These are phyloP conservation scores for Fusarium sp. DNA, from an alignment of 2,329 filamentous ascomycete genomes.

Conservation along the genomic window DNA sequence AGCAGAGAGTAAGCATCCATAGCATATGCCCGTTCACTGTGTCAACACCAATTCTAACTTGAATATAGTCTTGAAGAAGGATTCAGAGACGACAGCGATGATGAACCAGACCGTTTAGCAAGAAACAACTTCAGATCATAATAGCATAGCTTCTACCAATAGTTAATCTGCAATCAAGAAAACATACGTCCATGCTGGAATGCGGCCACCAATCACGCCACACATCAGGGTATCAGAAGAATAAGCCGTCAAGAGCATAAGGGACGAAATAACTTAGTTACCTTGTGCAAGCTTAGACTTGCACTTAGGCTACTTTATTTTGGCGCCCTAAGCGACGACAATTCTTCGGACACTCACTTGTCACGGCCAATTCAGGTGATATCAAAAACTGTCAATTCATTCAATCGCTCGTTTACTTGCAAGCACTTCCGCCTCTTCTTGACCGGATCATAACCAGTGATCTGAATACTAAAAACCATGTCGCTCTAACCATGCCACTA, in stretches of 20 bases:
- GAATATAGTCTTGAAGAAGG: slow-evolving; percentile 67
- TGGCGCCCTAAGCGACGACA: neutral
- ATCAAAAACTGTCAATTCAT: neutral
- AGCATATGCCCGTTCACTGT: neutral
- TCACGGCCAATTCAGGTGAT: neutral
- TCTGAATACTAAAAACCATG: neutral
- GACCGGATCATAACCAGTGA: neutral
- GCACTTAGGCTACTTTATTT: neutral
- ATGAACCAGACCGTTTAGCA: slow-evolving; percentile 48
- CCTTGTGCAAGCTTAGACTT: neutral
- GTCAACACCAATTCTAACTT: slow-evolving; percentile 24
- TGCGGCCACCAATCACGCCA: neutral
- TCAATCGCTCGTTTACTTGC: slow-evolving; percentile 5
- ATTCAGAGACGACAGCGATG: slow-evolving; percentile 60
- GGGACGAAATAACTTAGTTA: neutral
- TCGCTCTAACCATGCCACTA: slow-evolving; percentile 26
- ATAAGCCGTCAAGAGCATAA: neutral
- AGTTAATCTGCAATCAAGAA: neutral
- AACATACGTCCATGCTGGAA: neutral
- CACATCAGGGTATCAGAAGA: neutral
- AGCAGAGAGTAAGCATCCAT: slow-evolving; percentile 73
- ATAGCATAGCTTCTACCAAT: neutral
- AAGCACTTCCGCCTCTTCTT: neutral
- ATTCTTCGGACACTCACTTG: neutral
- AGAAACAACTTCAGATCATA: slow-evolving; percentile 41